Percentiles rank a stretch among this genome's conserved stretches.
Conservation (phyloP, 1,284 basidiomycete species). For the Ganoderma boninense region DNA sequence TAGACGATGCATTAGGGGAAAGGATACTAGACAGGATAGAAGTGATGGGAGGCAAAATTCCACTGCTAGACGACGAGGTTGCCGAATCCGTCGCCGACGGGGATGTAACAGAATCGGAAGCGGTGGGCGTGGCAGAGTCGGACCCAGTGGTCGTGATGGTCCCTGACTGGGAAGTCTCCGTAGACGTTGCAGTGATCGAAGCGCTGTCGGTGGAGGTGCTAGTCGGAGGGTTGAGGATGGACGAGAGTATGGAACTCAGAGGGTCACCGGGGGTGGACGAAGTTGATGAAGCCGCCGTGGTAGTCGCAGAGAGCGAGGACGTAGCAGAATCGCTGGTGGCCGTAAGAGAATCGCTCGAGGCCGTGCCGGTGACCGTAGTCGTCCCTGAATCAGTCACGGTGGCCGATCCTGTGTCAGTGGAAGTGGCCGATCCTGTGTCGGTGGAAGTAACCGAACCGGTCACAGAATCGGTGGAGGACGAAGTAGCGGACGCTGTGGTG, state of each 20-base stretch:
- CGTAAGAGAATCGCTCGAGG: not conserved
- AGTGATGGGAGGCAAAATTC: not conserved
- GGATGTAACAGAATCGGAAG: not conserved
- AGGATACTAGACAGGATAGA: not conserved
- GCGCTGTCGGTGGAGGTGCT: not conserved
- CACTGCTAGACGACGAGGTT: not conserved
- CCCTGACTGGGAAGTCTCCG: not conserved
- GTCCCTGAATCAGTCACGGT: constrained; percentile 8
- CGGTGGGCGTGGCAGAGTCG: not conserved
- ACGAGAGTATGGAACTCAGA: constrained; percentile 6
- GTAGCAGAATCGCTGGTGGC: constrained; percentile 1
- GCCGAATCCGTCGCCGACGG: no score
- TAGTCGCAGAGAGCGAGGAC: not conserved
- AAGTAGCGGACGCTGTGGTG: constrained; percentile 5
- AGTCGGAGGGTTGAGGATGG: constrained; percentile 3
- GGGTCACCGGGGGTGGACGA: not conserved
- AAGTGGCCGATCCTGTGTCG: not conserved
- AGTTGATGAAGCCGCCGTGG: constrained; percentile 9
- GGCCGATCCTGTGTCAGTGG: constrained; percentile 4
- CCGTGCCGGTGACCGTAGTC: not conserved
- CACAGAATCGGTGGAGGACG: constrained; percentile 12
- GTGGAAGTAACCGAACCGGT: constrained; percentile 1
- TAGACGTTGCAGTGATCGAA: not conserved
- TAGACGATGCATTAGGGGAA: not conserved
- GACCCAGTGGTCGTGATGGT: not conserved